Percentiles rank a stretch among this genome's conserved stretches.
Conservation (phyloP, 2,329 filamentous ascomycete genomes). For the Aspergillus sp. region DNA sequence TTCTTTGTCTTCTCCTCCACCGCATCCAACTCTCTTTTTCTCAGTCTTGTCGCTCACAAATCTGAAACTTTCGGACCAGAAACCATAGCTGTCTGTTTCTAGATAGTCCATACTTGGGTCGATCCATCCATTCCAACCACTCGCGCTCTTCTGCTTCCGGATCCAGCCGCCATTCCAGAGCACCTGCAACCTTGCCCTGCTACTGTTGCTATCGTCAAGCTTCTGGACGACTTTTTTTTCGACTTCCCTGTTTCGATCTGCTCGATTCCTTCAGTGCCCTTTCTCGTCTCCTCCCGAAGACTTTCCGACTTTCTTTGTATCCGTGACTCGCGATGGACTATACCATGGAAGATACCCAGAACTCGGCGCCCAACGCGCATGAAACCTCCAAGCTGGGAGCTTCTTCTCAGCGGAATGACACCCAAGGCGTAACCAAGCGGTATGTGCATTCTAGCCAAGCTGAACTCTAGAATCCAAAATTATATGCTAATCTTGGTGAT, state of each 20-base stretch:
- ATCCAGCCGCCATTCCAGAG: constrained; percentile 41
- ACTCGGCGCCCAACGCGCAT: constrained; percentile 66
- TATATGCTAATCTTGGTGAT: constrained; percentile 1
- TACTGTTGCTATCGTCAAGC: constrained; percentile 29
- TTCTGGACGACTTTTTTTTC: not conserved
- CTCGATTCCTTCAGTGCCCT: constrained; percentile 9
- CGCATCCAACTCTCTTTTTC: constrained; percentile 9
- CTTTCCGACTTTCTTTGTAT: constrained; percentile 2
- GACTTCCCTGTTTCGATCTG: constrained; percentile 15
- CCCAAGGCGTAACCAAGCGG: constrained; percentile 79
- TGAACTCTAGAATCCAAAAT: not conserved
- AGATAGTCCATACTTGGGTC: constrained; percentile 19
- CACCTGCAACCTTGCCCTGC: constrained; percentile 28
- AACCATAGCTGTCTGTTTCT: constrained; percentile 25
- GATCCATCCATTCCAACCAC: constrained; percentile 27
- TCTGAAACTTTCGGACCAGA: constrained; percentile 15
- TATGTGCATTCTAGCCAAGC: constrained; percentile 38
- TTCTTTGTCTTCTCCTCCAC: constrained; percentile 4
- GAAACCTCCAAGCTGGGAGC: constrained; percentile 65
- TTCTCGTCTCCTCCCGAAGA: not conserved
- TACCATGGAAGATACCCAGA: constrained; percentile 67
- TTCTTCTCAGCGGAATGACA: constrained; percentile 63
- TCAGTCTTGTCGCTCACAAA: constrained; percentile 8
- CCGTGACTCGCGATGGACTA: constrained; percentile 53
- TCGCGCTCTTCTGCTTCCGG: constrained; percentile 27